phyloP scores from a whole-genome alignment of 2,329 filamentous ascomycete species.

The Periglandula ipomoeae region DNA sequence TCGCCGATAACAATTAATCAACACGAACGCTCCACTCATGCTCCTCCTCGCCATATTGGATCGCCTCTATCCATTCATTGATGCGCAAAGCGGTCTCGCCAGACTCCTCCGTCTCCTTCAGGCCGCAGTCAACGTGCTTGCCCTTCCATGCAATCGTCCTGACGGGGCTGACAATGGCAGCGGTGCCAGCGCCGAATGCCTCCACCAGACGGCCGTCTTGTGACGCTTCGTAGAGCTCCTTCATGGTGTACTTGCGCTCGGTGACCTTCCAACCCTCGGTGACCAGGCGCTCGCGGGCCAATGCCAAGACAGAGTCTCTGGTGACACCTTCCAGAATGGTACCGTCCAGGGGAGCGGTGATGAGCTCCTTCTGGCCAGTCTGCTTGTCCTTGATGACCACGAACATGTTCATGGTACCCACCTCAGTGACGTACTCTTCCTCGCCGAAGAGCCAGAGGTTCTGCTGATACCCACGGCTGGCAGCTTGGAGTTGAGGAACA shows the following conservation, averaged over 20 bases:
- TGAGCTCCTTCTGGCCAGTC: slow-evolving; percentile 81
- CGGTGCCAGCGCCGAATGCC: slow-evolving; percentile 89
- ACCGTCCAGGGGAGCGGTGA: slow-evolving; percentile 93
- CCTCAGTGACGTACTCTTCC: slow-evolving; percentile 92
- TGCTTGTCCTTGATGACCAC: slow-evolving; percentile 75
- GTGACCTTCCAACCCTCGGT: slow-evolving; percentile 81
- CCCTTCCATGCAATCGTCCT: slow-evolving; percentile 85
- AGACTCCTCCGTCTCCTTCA: slow-evolving; percentile 74
- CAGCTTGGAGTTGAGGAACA: slow-evolving; percentile 87
- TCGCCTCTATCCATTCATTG: slow-evolving; percentile 94
- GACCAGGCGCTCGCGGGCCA: slow-evolving; percentile 73
- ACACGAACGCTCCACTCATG: slow-evolving; percentile 75
- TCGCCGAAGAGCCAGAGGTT: slow-evolving; percentile 97
- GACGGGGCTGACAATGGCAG: slow-evolving; percentile 87
- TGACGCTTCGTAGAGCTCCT: slow-evolving; percentile 70
- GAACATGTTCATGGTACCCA: slow-evolving; percentile 99
- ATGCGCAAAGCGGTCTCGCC: slow-evolving; percentile 77
- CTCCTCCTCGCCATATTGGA: slow-evolving; percentile 90
- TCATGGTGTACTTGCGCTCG: slow-evolving; percentile 90
- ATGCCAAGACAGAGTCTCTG: slow-evolving; percentile 76
- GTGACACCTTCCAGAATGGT: slow-evolving; percentile 96
- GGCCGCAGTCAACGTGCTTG: slow-evolving; percentile 69
- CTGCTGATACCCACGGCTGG: slow-evolving; percentile 88
- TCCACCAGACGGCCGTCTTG: slow-evolving; percentile 81
- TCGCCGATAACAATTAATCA: slow-evolving; percentile 11